phyloP scores from a whole-genome alignment of 768 basidiomycete species.

The Amanita subjunquillea region DNA sequence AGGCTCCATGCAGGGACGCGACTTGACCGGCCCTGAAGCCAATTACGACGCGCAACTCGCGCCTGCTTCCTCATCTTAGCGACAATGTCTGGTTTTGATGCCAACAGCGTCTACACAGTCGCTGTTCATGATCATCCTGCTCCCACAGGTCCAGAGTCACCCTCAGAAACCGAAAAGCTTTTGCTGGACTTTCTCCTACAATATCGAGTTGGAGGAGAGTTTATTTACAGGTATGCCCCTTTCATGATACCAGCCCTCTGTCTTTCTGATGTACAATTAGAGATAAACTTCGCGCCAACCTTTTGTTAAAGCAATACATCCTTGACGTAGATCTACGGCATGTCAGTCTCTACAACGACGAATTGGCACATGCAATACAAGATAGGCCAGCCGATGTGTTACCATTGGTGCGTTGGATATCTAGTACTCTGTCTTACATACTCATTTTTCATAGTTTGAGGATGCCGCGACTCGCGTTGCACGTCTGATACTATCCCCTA shows the following conservation, averaged over 20 bases:
- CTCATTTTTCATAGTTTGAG: slow-evolving; percentile 61
- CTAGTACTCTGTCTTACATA: neutral
- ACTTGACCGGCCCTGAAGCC: slow-evolving; percentile 23
- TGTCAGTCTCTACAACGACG: slow-evolving; percentile 81
- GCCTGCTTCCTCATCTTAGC: slow-evolving; percentile 3
- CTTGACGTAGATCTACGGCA: slow-evolving; percentile 82
- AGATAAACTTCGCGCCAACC: slow-evolving; percentile 82
- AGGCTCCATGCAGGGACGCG: slow-evolving; percentile 12
- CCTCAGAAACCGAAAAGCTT: slow-evolving; percentile 72
- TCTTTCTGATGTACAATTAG: slow-evolving; percentile 23
- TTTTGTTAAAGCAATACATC: slow-evolving; percentile 79
- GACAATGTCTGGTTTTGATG: slow-evolving; percentile 82
- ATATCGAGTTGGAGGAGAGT: slow-evolving; percentile 84
- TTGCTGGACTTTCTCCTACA: slow-evolving; percentile 80
- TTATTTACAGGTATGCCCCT: slow-evolving; percentile 70
- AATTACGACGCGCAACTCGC: slow-evolving; percentile 12
- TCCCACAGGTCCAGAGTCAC: slow-evolving; percentile 52
- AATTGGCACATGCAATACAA: slow-evolving; percentile 85
- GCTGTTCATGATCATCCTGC: slow-evolving; percentile 59
- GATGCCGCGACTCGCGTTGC: slow-evolving; percentile 82
- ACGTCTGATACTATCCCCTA: slow-evolving; percentile 70
- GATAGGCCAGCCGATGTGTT: slow-evolving; percentile 83
- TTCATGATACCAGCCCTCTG: neutral
- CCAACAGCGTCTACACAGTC: slow-evolving; percentile 72
- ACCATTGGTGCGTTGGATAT: slow-evolving; percentile 55